Base-by-base conservation (phyloP, 1,139 yeast species). In the Magnusiomyces sp. region DNA sequence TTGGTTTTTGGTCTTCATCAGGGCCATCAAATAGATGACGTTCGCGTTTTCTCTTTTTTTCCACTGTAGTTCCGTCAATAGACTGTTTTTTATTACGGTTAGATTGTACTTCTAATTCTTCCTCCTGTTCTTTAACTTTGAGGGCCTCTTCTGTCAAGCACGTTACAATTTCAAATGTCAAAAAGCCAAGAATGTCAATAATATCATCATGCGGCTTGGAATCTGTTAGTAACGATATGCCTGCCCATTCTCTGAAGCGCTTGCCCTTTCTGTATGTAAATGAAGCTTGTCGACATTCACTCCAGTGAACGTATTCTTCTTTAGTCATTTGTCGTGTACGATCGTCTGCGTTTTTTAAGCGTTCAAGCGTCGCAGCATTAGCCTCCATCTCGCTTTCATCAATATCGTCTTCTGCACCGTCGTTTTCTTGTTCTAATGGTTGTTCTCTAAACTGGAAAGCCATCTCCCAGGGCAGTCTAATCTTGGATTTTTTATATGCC, bases 241-340 rank as follows among this genome's bases (percentile, higher is more conserved):
- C 95, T 6, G 95, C 94, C 98, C 98, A 92, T 63, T 92, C 99
- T 62, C 95, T 77, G 63, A 92, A 92, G 61, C 97, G 73, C 64
- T 90, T 88, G 16, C 86, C 87, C 65, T 94, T 92, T 59, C 97
- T 75, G 62, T 89, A 92, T 0, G 98, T 94, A 64, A 92, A 94
- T 51, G 95, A 83, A 1, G 98, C 98, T 65, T 92, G 98, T 57
- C 99, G 79, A 69, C 98, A 92, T 64, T 92, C 99, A 13, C 95
- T 85, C 97, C 97, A 92, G 65, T 94, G 98, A 16, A 90, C 98
- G 60, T 92, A 92, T 64, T 92, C 98, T 62, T 92, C 97, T 60
- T 83, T 81, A 0, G 98, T 92, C 99, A 92, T 94, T 57, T 84
- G 79, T 58, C 75, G 79, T 0, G 99, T 92, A 57, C 98, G 74